A percentile compares a stretch with the other conserved stretches of the same genome.
Conservation (phyloP, 805 yeast genomes). For the Cyberlindnera euphorbiae region DNA sequence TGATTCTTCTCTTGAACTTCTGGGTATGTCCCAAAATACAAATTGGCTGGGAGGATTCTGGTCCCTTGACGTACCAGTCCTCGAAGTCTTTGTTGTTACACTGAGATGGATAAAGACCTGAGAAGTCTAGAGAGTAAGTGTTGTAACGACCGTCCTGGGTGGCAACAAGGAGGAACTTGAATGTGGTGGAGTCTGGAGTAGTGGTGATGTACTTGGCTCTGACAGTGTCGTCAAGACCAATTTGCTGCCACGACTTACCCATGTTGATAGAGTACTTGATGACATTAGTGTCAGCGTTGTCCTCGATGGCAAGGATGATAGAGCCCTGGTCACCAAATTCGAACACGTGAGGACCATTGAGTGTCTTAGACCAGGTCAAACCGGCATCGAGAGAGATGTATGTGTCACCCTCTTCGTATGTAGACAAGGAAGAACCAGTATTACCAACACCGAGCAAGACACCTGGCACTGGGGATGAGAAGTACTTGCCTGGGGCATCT, state of each 20-base stretch:
- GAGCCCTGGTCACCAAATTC: constrained; percentile 79
- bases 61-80: constrained; percentile 49
- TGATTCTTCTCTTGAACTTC: constrained; percentile 58
- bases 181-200: constrained; percentile 67
- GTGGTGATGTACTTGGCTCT: constrained; percentile 44
- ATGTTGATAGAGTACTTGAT: constrained; percentile 63
- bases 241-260: constrained; percentile 59
- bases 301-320: constrained; percentile 57
- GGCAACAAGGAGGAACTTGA: constrained; percentile 51
- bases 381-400: constrained; percentile 78
- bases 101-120: constrained; percentile 43
- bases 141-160: constrained; percentile 18
- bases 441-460: constrained; percentile 40
- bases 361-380: constrained; percentile 54
- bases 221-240: constrained; percentile 41
- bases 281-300: constrained; percentile 29
- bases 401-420: constrained; percentile 37
- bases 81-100: constrained; percentile 53
- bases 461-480: constrained; percentile 42
- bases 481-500: constrained; percentile 26
- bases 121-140: constrained; percentile 45
- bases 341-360: constrained; percentile 48
- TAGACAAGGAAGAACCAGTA: constrained; percentile 24
- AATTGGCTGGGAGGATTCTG: constrained; percentile 25
- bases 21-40: constrained; percentile 72